These are phyloP conservation scores for Boletus rufocinnamomeus DNA, from an alignment of 768 basidiomycete species.

Conservation along the genomic window DNA sequence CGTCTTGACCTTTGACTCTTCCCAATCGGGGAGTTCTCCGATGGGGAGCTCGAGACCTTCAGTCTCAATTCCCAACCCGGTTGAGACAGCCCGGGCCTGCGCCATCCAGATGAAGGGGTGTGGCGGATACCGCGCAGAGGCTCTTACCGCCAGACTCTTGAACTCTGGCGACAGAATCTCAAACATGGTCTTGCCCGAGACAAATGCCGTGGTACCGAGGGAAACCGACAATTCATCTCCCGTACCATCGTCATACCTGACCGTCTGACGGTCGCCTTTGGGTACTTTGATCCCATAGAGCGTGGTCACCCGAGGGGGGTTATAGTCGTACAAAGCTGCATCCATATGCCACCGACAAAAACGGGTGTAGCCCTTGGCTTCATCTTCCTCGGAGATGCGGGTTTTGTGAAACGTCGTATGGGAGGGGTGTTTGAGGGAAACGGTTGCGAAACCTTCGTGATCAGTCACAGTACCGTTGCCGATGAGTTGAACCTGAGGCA, in stretches of 20 bases:
- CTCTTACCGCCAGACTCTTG: conserved; percentile 80
- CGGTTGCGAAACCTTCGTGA: conserved; percentile 80
- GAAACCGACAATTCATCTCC: conserved; percentile 82
- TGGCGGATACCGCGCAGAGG: conserved; percentile 76
- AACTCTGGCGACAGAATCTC: conserved; percentile 67
- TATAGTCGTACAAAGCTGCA: conserved; percentile 76
- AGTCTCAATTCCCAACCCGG: conserved; percentile 79
- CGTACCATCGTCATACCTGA: conserved; percentile 84
- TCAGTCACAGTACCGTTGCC: conserved; percentile 82
- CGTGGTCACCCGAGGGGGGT: conserved; percentile 87
- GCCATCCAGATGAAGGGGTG: conserved; percentile 94
- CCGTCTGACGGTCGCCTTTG: conserved; percentile 58
- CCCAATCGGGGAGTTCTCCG: conserved; percentile 76
- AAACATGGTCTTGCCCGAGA: conserved; percentile 84
- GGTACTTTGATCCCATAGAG: conserved; percentile 82
- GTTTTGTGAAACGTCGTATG: conserved; percentile 90
- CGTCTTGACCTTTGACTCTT: conserved; percentile 70
- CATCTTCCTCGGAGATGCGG: conserved; percentile 69
- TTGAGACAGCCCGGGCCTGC: conserved; percentile 66
- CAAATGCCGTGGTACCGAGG: conserved; percentile 84
- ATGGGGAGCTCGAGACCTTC: conserved; percentile 72
- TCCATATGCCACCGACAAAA: conserved; percentile 96
- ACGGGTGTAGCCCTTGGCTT: conserved; percentile 71
- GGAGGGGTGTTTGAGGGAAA: conserved; percentile 81
- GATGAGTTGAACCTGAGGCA: conserved; percentile 90